These are phyloP conservation scores for sweet orange (Citrus sinensis) DNA, from an alignment of 345 rosid species.

Conservation along the genomic window DVS_A1.0 CM039169.1:29424501-29425000, in stretches of 20 bases:
- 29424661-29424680: neutral
- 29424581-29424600: neutral
- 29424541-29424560: neutral
- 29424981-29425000: too few species aligned
- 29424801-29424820: neutral
- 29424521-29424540: neutral
- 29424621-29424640: conserved; percentile 10
- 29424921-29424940: too few species aligned
- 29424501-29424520: neutral
- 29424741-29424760: neutral
- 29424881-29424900: too few species aligned
- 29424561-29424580: neutral
- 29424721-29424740: neutral
- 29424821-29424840: neutral
- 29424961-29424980: too few species aligned
- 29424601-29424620: neutral
- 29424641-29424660: neutral
- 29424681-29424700: neutral
- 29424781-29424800: neutral
- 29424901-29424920: too few species aligned
- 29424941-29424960: too few species aligned
- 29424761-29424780: too few species aligned
- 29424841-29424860: too few species aligned
- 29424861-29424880: too few species aligned
- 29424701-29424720: neutral